Evolutionary conservation across 768 basidiomycete species (phyloP), one percentile per base, ranked within the genome.

Genomic region (Tylopilus rubrobrunneus): DNA sequence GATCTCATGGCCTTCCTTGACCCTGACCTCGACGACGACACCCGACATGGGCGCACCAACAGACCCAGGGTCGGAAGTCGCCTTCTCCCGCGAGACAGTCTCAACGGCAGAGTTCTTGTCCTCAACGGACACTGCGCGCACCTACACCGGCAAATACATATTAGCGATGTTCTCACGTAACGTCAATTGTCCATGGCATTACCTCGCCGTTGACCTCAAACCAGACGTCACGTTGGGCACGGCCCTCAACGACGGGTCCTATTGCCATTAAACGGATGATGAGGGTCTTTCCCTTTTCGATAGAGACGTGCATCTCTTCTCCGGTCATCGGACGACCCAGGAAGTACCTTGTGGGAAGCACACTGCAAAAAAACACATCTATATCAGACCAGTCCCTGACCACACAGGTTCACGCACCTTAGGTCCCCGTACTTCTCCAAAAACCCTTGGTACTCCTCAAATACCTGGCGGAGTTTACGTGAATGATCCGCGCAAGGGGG

Each of bases 41-140:
- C 95, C 97, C 53, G 92, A 92, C 93, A 97, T 96, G 4, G 94
- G 92, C 47, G 93, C 92, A 51, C 95, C 97, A 57, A 98, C 88
- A n/a, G 91, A 94, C 60, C 97, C 96, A 55, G 96, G 95, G 68
- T 95, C 95, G 59, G 77, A 77, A 11, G 91, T 87, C 11, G 97
- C 92, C 80, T 87, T 95, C 81, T 99, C 97, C 68, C 97, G 83
- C 59, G 89, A 87, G 53, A 97, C 80, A 43, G 90, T 92, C 69
- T 98, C 94, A 55, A 98, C 92, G 7, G 97, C 97, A 31, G 96
- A 98, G 67, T 90, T 95, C 73, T 91, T 91, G 78, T 99, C 97
- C 67, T 97, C 92, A 42, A 99, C 90, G 48, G 92, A 78, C 41
- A 98, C 92, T 19, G 97, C 94, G 61, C 97, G 94, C 61, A 94